Conservation (phyloP, 2,329 filamentous ascomycete genomes). For the Stagonosporopsis vannaccii region DNA sequence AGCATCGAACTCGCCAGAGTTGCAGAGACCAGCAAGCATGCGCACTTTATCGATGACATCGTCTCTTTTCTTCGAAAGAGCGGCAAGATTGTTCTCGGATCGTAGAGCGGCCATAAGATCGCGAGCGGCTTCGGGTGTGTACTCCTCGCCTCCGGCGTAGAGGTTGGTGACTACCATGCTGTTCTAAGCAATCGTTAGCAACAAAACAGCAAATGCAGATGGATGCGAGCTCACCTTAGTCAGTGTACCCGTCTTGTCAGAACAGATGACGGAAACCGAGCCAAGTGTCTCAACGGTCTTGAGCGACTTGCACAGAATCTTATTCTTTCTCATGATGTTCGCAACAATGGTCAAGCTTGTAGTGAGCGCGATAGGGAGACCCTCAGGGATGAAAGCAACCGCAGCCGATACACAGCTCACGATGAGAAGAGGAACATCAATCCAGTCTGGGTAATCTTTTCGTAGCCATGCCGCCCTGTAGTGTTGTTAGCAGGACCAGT, state of each 20-base stretch:
- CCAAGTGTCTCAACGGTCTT: slow-evolving; percentile 81
- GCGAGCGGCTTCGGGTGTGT: slow-evolving; percentile 61
- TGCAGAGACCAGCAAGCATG: slow-evolving; percentile 71
- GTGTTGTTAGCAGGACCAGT: slow-evolving; percentile 8
- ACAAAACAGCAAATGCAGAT: no score
- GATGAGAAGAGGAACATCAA: slow-evolving; percentile 74
- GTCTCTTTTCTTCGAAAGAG: slow-evolving; percentile 32
- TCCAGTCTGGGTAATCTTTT: slow-evolving; percentile 71
- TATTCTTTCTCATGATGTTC: slow-evolving; percentile 78
- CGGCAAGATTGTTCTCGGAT: slow-evolving; percentile 48
- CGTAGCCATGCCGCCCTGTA: slow-evolving; percentile 73
- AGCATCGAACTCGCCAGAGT: slow-evolving; percentile 77
- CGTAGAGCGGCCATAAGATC: slow-evolving; percentile 39
- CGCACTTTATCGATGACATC: slow-evolving; percentile 62
- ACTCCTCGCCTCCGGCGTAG: slow-evolving; percentile 62
- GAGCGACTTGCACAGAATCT: slow-evolving; percentile 79
- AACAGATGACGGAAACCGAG: slow-evolving; percentile 75
- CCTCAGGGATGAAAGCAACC: slow-evolving; percentile 77
- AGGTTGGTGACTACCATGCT: slow-evolving; percentile 77
- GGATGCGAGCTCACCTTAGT: slow-evolving; percentile 53
- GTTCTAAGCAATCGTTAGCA: slow-evolving; percentile 57
- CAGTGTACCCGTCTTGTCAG: slow-evolving; percentile 78
- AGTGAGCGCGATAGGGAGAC: slow-evolving; percentile 46
- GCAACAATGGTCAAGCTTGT: slow-evolving; percentile 77
- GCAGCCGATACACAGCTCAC: slow-evolving; percentile 68